Evolutionary conservation across 2,329 filamentous ascomycete genomes (phyloP).

Genomic region (Nemania sp.): DNA sequence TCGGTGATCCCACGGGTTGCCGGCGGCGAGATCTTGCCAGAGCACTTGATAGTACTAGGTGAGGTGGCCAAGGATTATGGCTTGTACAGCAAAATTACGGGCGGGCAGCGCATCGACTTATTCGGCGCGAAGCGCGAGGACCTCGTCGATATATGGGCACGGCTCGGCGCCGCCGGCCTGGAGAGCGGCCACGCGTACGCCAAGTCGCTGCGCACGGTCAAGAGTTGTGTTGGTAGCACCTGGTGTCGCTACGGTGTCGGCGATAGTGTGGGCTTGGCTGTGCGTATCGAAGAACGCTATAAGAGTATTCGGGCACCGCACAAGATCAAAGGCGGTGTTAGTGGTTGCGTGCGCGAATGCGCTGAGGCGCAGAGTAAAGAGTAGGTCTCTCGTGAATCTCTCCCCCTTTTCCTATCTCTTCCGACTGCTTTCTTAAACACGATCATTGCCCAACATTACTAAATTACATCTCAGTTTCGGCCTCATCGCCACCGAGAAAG

Average conservation of each 20-base stretch:
- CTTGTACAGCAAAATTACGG: conserved; percentile 90
- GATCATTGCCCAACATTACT: no score
- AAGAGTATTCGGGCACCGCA: conserved; percentile 89
- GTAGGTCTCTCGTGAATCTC: conserved; percentile 48
- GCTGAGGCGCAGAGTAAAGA: conserved; percentile 93
- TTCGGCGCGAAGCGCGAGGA: conserved; percentile 91
- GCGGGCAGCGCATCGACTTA: conserved; percentile 89
- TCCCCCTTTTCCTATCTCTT: neutral
- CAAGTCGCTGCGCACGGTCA: conserved; percentile 85
- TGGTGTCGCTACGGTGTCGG: conserved; percentile 91
- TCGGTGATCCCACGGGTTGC: conserved; percentile 83
- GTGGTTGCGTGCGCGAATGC: conserved; percentile 89
- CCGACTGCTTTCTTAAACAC: neutral
- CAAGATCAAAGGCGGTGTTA: conserved; percentile 89
- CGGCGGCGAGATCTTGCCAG: conserved; percentile 84
- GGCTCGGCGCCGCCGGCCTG: conserved; percentile 81
- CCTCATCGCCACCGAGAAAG: conserved; percentile 88
- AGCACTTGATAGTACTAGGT: conserved; percentile 82
- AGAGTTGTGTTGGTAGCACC: conserved; percentile 87
- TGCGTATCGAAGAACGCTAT: conserved; percentile 85
- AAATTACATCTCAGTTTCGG: conserved; percentile 63
- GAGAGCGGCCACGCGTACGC: conserved; percentile 91
- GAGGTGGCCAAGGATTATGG: conserved; percentile 81
- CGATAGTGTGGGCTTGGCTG: conserved; percentile 88
- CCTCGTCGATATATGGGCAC: conserved; percentile 78